Base-by-base conservation (phyloP, 805 yeast species). In the Saturnispora saitoi region DNA sequence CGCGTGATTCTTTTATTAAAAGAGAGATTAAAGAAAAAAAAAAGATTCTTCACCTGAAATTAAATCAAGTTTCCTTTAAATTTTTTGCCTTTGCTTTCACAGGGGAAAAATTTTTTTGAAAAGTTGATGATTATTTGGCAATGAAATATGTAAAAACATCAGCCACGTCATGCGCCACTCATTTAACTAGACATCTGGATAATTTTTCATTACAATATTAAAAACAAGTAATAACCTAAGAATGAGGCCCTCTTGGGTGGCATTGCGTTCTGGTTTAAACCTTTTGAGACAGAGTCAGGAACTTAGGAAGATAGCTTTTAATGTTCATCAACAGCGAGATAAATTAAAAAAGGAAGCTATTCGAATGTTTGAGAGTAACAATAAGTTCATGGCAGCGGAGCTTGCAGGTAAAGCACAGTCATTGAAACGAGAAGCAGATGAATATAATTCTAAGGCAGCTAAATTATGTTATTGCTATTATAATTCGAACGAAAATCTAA, bases 351-450 rank as follows among this genome's bases (percentile, higher is more conserved):
- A 30, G 24, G 32, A 28, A 8, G 34, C 54, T 8, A 19, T 22
- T 20, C 15, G 15, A 17, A 45, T 43, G 10, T 48, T 43, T 32
- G 28, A 24, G 10, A 32, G 32, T 9, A 50, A 43, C 9, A 31
- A 49, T n/a, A 43, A 32, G 30, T n/a, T 4, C 11, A 20, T 24
- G 15, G 54, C 54, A 7, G n/a, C 31, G 15, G 46, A 48, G 14
- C 20, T 51, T 10, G 29, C 51, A 5, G 54, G 51, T 11, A 45
- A 48, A 31, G 52, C 51, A 10, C 42, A 47, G 12, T 37, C 50
- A 4, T 12, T 43, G 29, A 38, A 28, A 11, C 30, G 30, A 2
- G 8, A 26, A 12, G 51, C 42, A 1, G n/a, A 32, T 5, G 41
- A 37, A n/a, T 46, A 46, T 31, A 51, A 49, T 34, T 22, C 32